Conservation (phyloP, 2,329 filamentous ascomycete genomes). For the Ramichloridium luteum region DNA sequence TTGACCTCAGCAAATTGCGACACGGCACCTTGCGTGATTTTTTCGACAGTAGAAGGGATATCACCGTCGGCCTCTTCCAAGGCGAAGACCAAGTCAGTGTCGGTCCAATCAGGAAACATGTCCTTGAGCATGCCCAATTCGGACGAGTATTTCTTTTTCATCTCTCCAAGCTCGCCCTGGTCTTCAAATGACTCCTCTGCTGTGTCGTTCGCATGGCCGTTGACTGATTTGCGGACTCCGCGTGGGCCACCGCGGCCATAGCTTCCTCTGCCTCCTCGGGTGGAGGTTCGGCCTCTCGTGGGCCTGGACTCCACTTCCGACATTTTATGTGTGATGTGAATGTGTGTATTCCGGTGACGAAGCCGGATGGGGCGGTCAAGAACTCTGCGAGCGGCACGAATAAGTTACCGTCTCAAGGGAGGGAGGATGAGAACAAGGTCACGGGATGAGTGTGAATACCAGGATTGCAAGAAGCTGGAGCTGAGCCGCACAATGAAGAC, state of each 20-base stretch:
- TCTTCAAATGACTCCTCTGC: conserved; percentile 61
- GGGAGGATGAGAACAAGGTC: background rate
- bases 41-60: conserved; percentile 59
- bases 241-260: conserved; percentile 42
- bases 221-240: conserved; percentile 24
- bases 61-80: conserved; percentile 76
- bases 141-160: conserved; percentile 77
- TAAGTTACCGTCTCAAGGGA: background rate
- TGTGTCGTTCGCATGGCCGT: conserved; percentile 48
- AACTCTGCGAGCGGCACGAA: conserved; percentile 1
- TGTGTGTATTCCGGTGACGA: too few relatives aligned
- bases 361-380: conserved; percentile 1
- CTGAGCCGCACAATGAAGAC: too few relatives aligned
- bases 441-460: too few relatives aligned
- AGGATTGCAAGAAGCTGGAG: conserved; percentile 1
- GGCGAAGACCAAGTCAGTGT: conserved; percentile 86
- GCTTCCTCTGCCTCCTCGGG: conserved; percentile 69
- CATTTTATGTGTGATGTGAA: conserved; percentile 45
- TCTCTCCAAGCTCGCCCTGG: conserved; percentile 77
- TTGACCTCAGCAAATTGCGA: conserved; percentile 79
- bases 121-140: conserved; percentile 77
- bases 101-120: conserved; percentile 90
- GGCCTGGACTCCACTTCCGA: conserved; percentile 87
- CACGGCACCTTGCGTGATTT: conserved; percentile 68
- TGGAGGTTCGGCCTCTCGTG: conserved; percentile 78